Evolutionary conservation across 1,139 yeast genomes (phyloP), one percentile per base, ranked within the genome.

Genomic region (Zygotorulaspora mrakii): DNA sequence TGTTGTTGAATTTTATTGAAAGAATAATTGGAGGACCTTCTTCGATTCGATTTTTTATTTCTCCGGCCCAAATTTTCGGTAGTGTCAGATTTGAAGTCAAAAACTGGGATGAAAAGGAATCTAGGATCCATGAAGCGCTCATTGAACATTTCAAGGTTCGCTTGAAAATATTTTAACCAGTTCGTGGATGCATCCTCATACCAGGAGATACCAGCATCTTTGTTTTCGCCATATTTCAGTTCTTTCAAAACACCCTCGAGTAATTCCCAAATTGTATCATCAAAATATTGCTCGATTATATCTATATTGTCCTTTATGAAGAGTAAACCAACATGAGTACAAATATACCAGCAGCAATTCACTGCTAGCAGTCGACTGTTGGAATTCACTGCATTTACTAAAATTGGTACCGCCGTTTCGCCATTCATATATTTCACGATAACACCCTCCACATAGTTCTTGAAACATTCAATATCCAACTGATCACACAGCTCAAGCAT

Each of bases 331-430:
- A 85, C 62, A 54, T 87, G 86, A 49, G 76, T 73, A 50, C 74
- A 78, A 11, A 86, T 69, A 49, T 74, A 84, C 79, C 86, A 79
- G 28, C 82, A 66, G 54, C 95, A 77, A 39, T 75, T 73, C 38
- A 71, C 67, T 45, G 77, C 70, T 22, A 88, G 59, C 50, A 79
- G 77, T 6, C 64, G 57, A 2, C 87, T 84, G 10, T 71, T 63
- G 40, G 73, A 66, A 25, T 64, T 53, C 30, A 71, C 71, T 0
- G 94, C 73, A 54, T 79, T 79, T 7, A 70, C 65, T 21, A 84
- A 56, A 11, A 87, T 56, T 2, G 71, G 49, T 26, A 78, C 65
- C 1, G 81, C 87, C 50, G 82, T 84, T 11, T 82, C 84, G 11
- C 77, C 66, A 9, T 64, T 66, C 8, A 86, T 73, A 46, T 79